Base-by-base conservation (phyloP, 129 eudicot species). In the Arctium minus region DNA sequence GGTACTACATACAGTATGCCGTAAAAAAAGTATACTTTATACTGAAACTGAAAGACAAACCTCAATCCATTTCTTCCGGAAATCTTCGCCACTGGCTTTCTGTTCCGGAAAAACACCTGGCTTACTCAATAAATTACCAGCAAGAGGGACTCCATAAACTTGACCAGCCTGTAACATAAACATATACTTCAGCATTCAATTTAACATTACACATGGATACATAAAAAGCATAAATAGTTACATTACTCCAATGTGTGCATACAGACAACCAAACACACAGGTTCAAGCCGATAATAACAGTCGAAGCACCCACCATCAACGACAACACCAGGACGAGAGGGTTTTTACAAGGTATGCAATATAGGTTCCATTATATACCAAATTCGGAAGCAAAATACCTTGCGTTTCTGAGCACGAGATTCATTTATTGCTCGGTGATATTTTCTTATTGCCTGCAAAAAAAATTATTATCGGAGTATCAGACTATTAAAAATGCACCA, bases 81-180 rank as follows among this genome's bases (percentile, higher is more conserved):
- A 91, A 82, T 96, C 99, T 79, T 96, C 99, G 2, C 97, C 87
- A 72, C 86, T 86, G 62, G 99, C 82, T 82, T 89, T 90, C 84
- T 89, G 99, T 82, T 96, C 99, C 39, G 98, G 98, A 68, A 87
- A 93, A 81, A 89, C 79, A 76, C 94, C 88, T 30, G 97, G 88
- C 85, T 93, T 93, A 65, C 90, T 87, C 80, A 96, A 85, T 76
- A 93, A 82, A 72, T 82, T 75, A 77, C 98, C 97, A 85, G 96
- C 85, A 79, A 96, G 98, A 64, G 99, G 96, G 76, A 93, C 94
- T 80, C 98, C 99, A 91, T 96, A 96, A 69, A 96, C 99, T 86
- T 93, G 99, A 60, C 99, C 99, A 35, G 97, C 99, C 99, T 96
- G 96, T 82, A 68, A 83, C 38, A 80, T 36, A 50, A 65, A 10